Evolutionary conservation across 2,329 filamentous ascomycete species (phyloP), one percentile per base, ranked within the genome.

Genomic region (Phoma sp.): DNA sequence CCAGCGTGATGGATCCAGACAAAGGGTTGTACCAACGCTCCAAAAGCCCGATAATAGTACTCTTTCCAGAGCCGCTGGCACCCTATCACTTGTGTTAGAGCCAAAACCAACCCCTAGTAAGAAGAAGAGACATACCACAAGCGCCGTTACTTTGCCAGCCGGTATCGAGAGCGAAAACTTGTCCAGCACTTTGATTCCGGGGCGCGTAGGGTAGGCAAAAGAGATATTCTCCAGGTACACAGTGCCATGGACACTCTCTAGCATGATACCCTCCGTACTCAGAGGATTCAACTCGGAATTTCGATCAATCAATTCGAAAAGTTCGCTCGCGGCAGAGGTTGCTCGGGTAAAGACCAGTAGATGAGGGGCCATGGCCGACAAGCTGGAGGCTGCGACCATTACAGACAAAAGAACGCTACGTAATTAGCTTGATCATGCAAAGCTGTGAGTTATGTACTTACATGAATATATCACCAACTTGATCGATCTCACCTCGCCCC

Each of bases 301-400:
- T 28, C 26, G 6, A 12, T 28, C 26, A 12, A 28, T 28, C 26
- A 28, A 28, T 7, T 6, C 26, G 26, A 28, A 28, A 7, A 28
- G 26, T 12, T 12, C 12, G 6, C 7, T 12, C 6, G 26, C 26
- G 12, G 26, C 26, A 7, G 26, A 28, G 6, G 26, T 28, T 7
- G 26, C 26, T 28, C 26, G 6, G 6, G 26, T 28, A 12, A 78
- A 2, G 60, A 61, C n/a, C 78, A 58, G 52, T 6, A 47, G 45
- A 26, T 61, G 40, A 3, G 56, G 56, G 3, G 52, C 48, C 11
- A 63, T 47, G 12, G 46, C 43, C 10, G 57, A 52, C 34, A 53
- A 51, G 23, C 45, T 57, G 20, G 96, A 4, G 12, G 92, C 90
- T 47, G 92, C 93, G 56, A 96, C 92, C 80, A 96, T 90, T 67